These are phyloP conservation scores for Cutaneotrichosporon cutaneum DNA, from an alignment of 1,284 basidiomycete genomes.

Conservation along the genomic window DNA sequence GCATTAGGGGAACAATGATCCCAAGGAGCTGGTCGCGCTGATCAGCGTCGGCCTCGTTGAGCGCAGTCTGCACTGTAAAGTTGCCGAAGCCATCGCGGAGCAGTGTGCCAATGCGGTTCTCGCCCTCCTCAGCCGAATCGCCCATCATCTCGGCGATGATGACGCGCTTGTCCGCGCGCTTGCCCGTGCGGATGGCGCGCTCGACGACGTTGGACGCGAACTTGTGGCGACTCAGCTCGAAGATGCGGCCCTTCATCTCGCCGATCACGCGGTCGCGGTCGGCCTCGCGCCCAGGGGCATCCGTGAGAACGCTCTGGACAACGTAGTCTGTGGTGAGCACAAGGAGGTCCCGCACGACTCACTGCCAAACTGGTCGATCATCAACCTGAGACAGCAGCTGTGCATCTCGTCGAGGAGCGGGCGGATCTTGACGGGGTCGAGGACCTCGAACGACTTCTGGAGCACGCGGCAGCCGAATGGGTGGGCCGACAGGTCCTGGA, in stretches of 20 bases:
- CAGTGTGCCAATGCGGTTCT: conserved; percentile 30
- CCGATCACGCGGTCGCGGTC: conserved; percentile 71
- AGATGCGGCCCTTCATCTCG: conserved; percentile 73
- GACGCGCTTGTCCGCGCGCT: conserved; percentile 62
- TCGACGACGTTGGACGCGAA: conserved; percentile 98
- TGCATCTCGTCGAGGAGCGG: conserved; percentile 83
- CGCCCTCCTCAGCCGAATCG: conserved; percentile 26
- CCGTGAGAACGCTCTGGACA: conserved; percentile 78
- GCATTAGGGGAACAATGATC: conserved; percentile 37
- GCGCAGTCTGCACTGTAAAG: conserved; percentile 48
- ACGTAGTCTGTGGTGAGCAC: conserved; percentile 68
- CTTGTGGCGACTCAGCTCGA: conserved; percentile 82
- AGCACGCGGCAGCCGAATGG: conserved; percentile 94
- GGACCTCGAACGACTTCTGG: conserved; percentile 86
- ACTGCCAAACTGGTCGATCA: conserved; percentile 87
- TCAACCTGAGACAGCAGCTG: conserved; percentile 66
- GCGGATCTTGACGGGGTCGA: conserved; percentile 67
- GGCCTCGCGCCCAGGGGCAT: conserved; percentile 66
- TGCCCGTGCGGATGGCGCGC: conserved; percentile 74
- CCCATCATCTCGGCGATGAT: conserved; percentile 73
- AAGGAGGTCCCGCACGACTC: conserved; percentile 36
- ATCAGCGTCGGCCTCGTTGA: conserved; percentile 32
- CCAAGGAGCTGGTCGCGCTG: conserved; percentile 43
- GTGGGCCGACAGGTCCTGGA: conserved; percentile 82
- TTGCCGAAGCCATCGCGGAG: conserved; percentile 48